Evolutionary conservation across 768 basidiomycete species (phyloP).

Genomic region (Leccinum truebloodii): DNA sequence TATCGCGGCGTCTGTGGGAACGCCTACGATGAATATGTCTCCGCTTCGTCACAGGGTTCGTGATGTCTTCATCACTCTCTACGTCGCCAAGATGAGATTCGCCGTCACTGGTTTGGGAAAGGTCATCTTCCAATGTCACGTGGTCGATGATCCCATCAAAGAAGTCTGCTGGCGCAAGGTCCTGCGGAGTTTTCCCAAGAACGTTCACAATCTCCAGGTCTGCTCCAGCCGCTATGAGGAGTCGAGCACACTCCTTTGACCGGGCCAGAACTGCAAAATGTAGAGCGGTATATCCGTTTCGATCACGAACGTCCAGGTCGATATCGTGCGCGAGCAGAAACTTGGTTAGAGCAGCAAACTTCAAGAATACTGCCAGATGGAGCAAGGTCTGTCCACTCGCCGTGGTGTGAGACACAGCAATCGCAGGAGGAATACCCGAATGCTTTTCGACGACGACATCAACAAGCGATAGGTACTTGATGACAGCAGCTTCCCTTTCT

Average conservation of each 20-base stretch:
- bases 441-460: conserved; percentile 57
- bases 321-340: conserved; percentile 74
- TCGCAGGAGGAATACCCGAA: conserved; percentile 41
- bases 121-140: conserved; percentile 23
- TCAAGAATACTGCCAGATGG: conserved; percentile 82
- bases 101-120: conserved; percentile 35
- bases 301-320: conserved; percentile 83
- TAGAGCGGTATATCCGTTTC: conserved; percentile 87
- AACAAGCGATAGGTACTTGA: conserved; percentile 79
- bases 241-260: conserved; percentile 60
- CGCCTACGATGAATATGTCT: conserved; percentile 38
- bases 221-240: conserved; percentile 80
- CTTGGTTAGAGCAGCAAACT: conserved; percentile 65
- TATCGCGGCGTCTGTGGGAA: conserved; percentile 17
- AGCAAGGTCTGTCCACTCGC: conserved; percentile 82
- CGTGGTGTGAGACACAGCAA: conserved; percentile 72
- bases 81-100: conserved; percentile 71
- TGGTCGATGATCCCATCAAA: conserved; percentile 41
- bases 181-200: conserved; percentile 67
- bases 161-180: conserved; percentile 50
- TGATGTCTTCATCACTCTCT: conserved; percentile 62
- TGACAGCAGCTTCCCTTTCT: conserved; percentile 67
- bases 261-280: conserved; percentile 78
- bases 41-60: conserved; percentile 31
- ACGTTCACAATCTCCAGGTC: conserved; percentile 74